A percentile compares a stretch with the other conserved stretches of the same genome.
Conservation (phyloP, 257 asterid species). For the Primulina eburnea region DNA sequence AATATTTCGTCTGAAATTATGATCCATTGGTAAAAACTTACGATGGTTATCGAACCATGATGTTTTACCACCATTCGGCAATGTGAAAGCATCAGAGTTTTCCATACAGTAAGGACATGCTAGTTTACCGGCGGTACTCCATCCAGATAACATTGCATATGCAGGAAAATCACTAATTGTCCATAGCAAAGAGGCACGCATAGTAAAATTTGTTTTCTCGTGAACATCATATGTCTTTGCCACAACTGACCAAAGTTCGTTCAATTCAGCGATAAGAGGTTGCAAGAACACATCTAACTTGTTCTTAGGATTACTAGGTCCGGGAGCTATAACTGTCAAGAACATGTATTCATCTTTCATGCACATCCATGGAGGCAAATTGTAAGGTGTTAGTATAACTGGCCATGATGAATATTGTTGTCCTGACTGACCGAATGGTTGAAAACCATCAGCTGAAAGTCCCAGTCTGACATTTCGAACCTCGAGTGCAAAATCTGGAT, state of each 20-base stretch:
- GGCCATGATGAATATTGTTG: too few species aligned
- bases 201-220: background rate
- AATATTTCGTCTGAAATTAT: too few species aligned
- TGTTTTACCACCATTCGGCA: background rate
- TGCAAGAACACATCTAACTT: slow-evolving; percentile 9
- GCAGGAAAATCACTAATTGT: slow-evolving; percentile 15
- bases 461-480: too few species aligned
- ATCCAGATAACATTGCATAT: slow-evolving; percentile 10
- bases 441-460: too few species aligned
- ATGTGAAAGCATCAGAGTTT: background rate
- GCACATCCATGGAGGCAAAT: too few species aligned
- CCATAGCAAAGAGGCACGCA: slow-evolving; percentile 5
- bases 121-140: slow-evolving; percentile 10
- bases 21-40: background rate
- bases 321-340: background rate
- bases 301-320: background rate
- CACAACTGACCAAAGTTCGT: background rate
- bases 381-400: too few species aligned
- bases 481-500: too few species aligned
- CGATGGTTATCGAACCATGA: background rate
- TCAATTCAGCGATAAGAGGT: slow-evolving; percentile 16
- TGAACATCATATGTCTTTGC: background rate
- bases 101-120: slow-evolving; percentile 20
- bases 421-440: too few species aligned
- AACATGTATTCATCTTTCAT: background rate